Percentiles rank a stretch among this genome's conserved stretches.
Evolutionary conservation across 139 green algal species (phyloP).

Genomic region (Volvox africanus): DNA sequence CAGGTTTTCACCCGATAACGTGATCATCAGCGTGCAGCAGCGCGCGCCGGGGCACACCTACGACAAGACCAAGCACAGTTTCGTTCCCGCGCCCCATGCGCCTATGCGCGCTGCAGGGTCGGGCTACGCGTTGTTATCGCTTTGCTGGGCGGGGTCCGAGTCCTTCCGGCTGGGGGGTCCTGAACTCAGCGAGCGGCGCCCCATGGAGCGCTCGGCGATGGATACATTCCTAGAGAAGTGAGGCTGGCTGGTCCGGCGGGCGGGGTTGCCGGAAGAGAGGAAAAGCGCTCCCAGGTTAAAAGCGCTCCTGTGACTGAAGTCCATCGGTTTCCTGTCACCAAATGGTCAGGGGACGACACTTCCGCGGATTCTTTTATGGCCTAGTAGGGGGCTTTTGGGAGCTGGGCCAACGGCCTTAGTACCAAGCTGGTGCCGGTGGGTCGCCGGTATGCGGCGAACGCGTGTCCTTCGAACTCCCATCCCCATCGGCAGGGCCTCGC

Average conservation of each 20-base stretch:
- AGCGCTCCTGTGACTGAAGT: too few species aligned
- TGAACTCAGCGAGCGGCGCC: neutral
- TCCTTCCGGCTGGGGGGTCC: constrained; percentile 14
- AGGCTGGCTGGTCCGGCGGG: neutral
- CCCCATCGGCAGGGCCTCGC: too few species aligned
- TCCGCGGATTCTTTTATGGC: too few species aligned
- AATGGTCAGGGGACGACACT: too few species aligned
- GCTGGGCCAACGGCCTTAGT: too few species aligned
- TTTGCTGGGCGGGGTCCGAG: constrained; percentile 19
- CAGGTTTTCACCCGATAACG: constrained; percentile 38
- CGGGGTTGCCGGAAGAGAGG: too few species aligned
- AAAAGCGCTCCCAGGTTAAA: too few species aligned
- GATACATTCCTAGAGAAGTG: constrained; percentile 4
- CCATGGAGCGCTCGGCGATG: neutral
- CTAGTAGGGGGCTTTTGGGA: too few species aligned
- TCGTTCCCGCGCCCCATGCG: constrained; percentile 2
- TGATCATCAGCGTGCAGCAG: constrained; percentile 40
- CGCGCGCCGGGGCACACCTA: constrained; percentile 9
- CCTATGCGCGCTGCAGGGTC: constrained; percentile 2
- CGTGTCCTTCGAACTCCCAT: too few species aligned
- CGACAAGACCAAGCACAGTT: neutral
- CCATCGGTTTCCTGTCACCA: too few species aligned
- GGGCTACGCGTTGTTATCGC: constrained; percentile 33
- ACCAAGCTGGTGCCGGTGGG: too few species aligned
- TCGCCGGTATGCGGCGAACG: too few species aligned